Conservation (phyloP, 2,329 filamentous ascomycete genomes). For the Coccinonectria pachysandricola region DNA sequence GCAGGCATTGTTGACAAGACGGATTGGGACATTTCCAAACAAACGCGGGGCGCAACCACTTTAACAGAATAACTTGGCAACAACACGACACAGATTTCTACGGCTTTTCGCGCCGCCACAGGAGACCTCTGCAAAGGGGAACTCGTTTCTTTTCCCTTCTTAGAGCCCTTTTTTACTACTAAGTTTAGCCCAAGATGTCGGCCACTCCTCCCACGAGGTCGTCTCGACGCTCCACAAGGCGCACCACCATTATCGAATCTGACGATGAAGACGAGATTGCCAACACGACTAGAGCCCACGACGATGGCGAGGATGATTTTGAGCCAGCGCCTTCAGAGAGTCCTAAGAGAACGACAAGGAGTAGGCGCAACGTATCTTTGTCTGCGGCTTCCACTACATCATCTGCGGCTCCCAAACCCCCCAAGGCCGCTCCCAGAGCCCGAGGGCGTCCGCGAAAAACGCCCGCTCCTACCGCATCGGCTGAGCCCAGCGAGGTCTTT, state of each 20-base stretch:
- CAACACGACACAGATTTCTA: conserved; percentile 5
- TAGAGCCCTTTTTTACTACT: conserved; percentile 1
- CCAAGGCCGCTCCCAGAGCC: conserved; percentile 32
- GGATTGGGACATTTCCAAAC: conserved; percentile 30
- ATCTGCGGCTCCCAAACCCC: conserved; percentile 36
- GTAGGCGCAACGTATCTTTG: conserved; percentile 29
- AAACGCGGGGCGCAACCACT: conserved; percentile 24
- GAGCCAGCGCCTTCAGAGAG: conserved; percentile 58
- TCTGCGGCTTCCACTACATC: too few relatives aligned
- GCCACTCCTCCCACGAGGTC: conserved; percentile 25
- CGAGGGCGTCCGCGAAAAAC: conserved; percentile 34
- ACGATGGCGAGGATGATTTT: conserved; percentile 67
- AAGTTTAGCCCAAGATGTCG: conserved; percentile 19
- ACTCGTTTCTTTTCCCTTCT: conserved; percentile 1
- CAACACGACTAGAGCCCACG: conserved; percentile 41
- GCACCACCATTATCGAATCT: conserved; percentile 66
- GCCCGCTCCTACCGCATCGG: conserved; percentile 18
- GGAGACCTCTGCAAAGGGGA: too few relatives aligned
- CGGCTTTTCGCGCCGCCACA: too few relatives aligned
- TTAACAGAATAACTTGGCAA: conserved; percentile 8
- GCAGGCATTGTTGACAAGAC: conserved; percentile 30
- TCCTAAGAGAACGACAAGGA: conserved; percentile 39
- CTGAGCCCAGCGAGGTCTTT: conserved; percentile 27
- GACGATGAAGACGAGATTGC: conserved; percentile 63
- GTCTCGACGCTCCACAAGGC: conserved; percentile 43